Evolutionary conservation across 2,329 filamentous ascomycete genomes (phyloP), one percentile per base, ranked within the genome.

Genomic region (Tolypocladium nubicola): DNA sequence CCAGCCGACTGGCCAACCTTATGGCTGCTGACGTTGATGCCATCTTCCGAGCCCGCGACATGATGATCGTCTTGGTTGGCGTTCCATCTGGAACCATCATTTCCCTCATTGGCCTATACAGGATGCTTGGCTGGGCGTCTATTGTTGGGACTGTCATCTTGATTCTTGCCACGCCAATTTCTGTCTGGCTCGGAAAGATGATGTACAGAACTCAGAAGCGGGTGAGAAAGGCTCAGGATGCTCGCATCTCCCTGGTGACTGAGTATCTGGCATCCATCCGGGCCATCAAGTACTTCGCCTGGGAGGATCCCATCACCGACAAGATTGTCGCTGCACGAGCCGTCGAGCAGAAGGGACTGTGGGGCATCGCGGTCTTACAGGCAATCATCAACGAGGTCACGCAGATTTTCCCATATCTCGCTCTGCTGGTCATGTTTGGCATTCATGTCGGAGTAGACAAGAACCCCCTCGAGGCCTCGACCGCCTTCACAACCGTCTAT

Each of bases 271-370:
- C 75, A 33, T 82, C 81, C 9, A 83, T 84, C 57, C 75, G 78
- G 13, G 79, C 79, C 19, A 77, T 84, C 67, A 84, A 84, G 63
- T 84, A 83, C 61, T 83, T 84, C 65, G 79, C 79, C 2, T 84
- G 81, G 82, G 81, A 84, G 63, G 73, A 75, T 21, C 74, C 78
- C 38, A 76, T 81, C 60, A 74, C 76, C 13, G 70, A 76, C n/a
- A 76, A 74, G 54, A 77, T 84, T 57, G 73, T 79, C 37, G 68
- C 74, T 5, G 74, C 79, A 13, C 77, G 82, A 2, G 65, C 69
- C 16, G 68, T 72, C 2, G 82, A 84, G 63, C 81, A 83, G 60
- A 76, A 75, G 47, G 75, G 76, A 41, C 73, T 83, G 26, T 84
- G 82, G 81, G 71, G 66, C 8, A 73, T 81, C 26, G 77, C 77